Evolutionary conservation across 116 monocot genomes (phyloP).

Genomic region (Cymodocea nodosa): DNA sequence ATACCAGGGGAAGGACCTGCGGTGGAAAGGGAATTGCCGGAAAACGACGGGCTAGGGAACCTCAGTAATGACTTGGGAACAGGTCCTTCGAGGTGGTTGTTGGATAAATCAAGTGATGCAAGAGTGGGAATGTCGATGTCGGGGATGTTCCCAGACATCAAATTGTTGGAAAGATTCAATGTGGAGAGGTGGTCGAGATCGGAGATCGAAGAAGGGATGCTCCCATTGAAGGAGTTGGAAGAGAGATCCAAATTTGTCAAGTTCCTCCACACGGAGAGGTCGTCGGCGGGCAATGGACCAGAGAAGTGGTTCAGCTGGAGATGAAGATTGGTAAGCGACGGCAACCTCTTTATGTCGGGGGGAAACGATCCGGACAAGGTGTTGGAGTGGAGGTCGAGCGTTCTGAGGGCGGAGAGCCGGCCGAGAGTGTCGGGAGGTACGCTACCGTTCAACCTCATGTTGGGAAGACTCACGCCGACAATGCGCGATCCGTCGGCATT

Average conservation of each 20-base stretch:
- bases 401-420: conserved; percentile 31
- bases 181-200: conserved; percentile 31
- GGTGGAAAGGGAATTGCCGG: conserved; percentile 24
- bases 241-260: conserved; percentile 39
- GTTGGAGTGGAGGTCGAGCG: conserved; percentile 40
- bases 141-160: conserved; percentile 53
- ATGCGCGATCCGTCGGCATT: conserved; percentile 30
- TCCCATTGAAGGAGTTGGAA: conserved; percentile 49
- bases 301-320: conserved; percentile 44
- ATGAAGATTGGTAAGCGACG: conserved; percentile 30
- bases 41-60: conserved; percentile 41
- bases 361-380: conserved; percentile 36
- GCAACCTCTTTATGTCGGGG: conserved; percentile 25
- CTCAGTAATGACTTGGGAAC: conserved; percentile 29
- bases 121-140: conserved; percentile 49
- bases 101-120: conserved; percentile 38
- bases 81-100: conserved; percentile 42
- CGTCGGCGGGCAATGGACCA: conserved; percentile 25
- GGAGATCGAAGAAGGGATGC: conserved; percentile 51
- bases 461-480: conserved; percentile 28
- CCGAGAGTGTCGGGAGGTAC: conserved; percentile 43
- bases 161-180: conserved; percentile 70
- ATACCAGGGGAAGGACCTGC: background rate
- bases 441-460: conserved; percentile 29
- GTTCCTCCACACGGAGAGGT: conserved; percentile 18